Evolutionary conservation across 257 asterid genomes (phyloP).

Genomic region (Lycium ferocissimum): DNA sequence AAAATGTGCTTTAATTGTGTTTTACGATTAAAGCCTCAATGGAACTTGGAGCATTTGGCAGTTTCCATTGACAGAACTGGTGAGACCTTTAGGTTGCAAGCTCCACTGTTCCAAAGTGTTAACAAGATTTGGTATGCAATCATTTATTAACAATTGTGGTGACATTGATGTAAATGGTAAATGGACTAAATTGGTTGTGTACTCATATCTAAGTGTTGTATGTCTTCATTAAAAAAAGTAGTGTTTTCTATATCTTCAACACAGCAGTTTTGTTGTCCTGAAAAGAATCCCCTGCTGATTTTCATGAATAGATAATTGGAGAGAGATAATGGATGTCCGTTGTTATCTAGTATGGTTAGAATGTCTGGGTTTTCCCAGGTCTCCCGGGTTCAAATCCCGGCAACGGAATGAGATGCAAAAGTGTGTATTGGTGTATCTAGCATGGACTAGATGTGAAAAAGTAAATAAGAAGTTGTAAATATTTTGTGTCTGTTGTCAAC

Average conservation of each 20-base stretch:
- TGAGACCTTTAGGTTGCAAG: slow-evolving; percentile 28
- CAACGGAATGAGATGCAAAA: slow-evolving; percentile 42
- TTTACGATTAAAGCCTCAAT: not conserved
- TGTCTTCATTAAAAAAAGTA: not conserved
- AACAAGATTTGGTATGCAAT: slow-evolving; percentile 20
- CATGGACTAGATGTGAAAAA: not conserved
- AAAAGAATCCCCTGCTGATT: not conserved
- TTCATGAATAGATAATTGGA: not conserved
- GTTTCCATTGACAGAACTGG: slow-evolving; percentile 8
- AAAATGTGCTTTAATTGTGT: not conserved
- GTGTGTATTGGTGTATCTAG: not conserved
- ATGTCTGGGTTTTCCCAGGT: slow-evolving; percentile 51
- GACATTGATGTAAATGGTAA: slow-evolving; percentile 15
- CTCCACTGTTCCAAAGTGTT: not conserved
- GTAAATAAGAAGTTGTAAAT: slow-evolving; percentile 4
- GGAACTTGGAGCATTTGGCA: slow-evolving; percentile 18
- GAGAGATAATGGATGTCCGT: slow-evolving; percentile 38
- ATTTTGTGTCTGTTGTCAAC: slow-evolving; percentile 7
- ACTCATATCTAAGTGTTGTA: not conserved
- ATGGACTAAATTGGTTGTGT: not conserved
- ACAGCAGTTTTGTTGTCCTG: not conserved
- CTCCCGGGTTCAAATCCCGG: slow-evolving; percentile 56
- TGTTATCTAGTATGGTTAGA: slow-evolving; percentile 51
- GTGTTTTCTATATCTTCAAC: not conserved
- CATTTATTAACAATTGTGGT: not conserved